Evolutionary conservation across 805 yeast species (phyloP).

Genomic region (Lipomyces yamadae): DNA sequence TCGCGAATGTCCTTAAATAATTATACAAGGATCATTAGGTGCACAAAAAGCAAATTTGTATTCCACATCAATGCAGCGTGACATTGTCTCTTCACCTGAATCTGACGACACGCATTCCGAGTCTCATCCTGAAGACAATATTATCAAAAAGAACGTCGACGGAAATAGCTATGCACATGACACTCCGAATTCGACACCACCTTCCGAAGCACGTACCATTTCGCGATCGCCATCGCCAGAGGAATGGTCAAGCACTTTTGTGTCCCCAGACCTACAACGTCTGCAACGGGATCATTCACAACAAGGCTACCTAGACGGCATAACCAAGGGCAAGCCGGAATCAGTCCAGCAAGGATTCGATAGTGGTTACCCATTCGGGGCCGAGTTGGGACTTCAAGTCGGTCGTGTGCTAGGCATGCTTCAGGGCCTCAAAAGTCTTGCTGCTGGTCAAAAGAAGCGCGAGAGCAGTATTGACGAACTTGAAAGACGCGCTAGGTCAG

Average conservation of each 20-base stretch:
- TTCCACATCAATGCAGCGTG: not conserved
- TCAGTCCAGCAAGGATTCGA: slow-evolving; percentile 83
- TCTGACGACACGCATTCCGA: not conserved
- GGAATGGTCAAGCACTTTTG: not conserved
- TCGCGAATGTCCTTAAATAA: not conserved
- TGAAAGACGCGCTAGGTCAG: slow-evolving; percentile 14
- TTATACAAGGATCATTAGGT: not conserved
- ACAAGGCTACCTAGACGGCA: slow-evolving; percentile 84
- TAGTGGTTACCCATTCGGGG: slow-evolving; percentile 76
- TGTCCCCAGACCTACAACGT: slow-evolving; percentile 33
- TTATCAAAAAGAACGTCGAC: not conserved
- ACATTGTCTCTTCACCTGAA: not conserved
- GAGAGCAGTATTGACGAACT: slow-evolving; percentile 4
- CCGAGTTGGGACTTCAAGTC: slow-evolving; percentile 63
- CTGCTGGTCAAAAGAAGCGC: not conserved
- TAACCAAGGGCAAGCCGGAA: slow-evolving; percentile 67
- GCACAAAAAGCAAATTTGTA: not conserved
- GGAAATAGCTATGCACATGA: not conserved
- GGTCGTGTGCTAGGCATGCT: slow-evolving; percentile 68
- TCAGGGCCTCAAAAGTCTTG: slow-evolving; percentile 47
- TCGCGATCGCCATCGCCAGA: not conserved
- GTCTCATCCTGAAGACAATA: not conserved
- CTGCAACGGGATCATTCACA: slow-evolving; percentile 64
- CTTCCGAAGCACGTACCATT: not conserved
- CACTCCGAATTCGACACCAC: not conserved